A percentile compares a stretch with the other conserved stretches of the same genome.
These are phyloP conservation scores for Stagonosporopsis rhizophila DNA, from an alignment of 2,329 filamentous ascomycete species.

Conservation along the genomic window DNA sequence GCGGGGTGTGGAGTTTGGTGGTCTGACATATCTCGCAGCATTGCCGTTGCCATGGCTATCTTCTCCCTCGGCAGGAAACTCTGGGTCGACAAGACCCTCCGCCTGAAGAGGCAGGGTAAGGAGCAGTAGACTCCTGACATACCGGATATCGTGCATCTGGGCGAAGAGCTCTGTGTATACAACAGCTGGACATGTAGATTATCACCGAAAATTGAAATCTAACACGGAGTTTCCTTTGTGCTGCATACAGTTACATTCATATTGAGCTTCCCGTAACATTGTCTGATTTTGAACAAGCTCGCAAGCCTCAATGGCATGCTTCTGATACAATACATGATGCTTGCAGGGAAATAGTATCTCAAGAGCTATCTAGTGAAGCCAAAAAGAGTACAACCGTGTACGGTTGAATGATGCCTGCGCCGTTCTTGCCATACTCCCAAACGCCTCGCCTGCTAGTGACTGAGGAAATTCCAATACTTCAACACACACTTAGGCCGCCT, in stretches of 20 bases:
- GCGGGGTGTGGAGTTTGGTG: conserved; percentile 25
- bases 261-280: not conserved
- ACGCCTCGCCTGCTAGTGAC: conserved; percentile 25
- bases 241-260: conserved; percentile 1
- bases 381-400: not conserved
- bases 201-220: conserved; percentile 29
- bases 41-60: conserved; percentile 76
- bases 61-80: conserved; percentile 88
- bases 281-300: not conserved
- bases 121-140: conserved; percentile 33
- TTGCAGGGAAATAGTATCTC: not conserved
- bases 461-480: not conserved
- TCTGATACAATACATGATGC: not conserved
- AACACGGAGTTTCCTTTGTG: conserved; percentile 37
- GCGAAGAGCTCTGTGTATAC: conserved; percentile 37
- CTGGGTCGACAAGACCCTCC: conserved; percentile 87
- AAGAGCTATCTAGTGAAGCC: not conserved
- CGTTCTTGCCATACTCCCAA: conserved; percentile 24
- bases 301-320: not conserved
- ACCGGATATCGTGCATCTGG: conserved; percentile 11
- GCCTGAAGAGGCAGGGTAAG: conserved; percentile 73
- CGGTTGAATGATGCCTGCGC: conserved; percentile 11
- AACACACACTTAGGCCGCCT: conserved; percentile 63
- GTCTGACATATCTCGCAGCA: conserved; percentile 51
- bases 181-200: conserved; percentile 19